Evolutionary conservation across 192 early-diverging fungal species (phyloP).

Genomic region (Coemansia reversa): DNA sequence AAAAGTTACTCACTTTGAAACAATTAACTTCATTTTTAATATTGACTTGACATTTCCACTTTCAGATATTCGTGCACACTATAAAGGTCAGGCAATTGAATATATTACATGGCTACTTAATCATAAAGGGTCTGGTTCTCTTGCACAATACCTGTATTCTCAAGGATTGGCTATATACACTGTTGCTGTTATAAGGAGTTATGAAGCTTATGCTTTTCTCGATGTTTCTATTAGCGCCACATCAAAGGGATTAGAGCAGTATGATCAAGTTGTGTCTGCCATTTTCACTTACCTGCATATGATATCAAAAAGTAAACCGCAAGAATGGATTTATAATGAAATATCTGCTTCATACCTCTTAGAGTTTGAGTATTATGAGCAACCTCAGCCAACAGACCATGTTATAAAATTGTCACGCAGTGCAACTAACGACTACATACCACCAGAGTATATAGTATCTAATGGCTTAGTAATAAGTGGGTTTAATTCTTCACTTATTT

Average conservation of each 20-base stretch:
- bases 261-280: slow-evolving; percentile 20
- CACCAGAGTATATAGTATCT: too few relatives aligned
- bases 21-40: slow-evolving; percentile 67
- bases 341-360: too few relatives aligned
- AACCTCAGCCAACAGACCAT: too few relatives aligned
- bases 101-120: slow-evolving; percentile 80
- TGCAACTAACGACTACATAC: too few relatives aligned
- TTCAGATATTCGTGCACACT: slow-evolving; percentile 63
- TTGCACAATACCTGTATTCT: slow-evolving; percentile 76
- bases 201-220: slow-evolving; percentile 12
- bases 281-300: slow-evolving; percentile 30
- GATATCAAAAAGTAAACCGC: slow-evolving; percentile 14
- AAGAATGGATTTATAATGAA: slow-evolving; percentile 1
- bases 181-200: neutral
- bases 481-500: too few relatives aligned
- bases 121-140: slow-evolving; percentile 78
- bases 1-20: slow-evolving; percentile 65
- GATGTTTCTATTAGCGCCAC: slow-evolving; percentile 13
- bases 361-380: too few relatives aligned
- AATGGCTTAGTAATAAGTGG: too few relatives aligned
- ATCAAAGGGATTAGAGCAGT: slow-evolving; percentile 17
- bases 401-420: too few relatives aligned
- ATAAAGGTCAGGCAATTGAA: slow-evolving; percentile 50
- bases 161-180: slow-evolving; percentile 76
- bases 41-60: slow-evolving; percentile 77